Evolutionary conservation across 176 grass and related monocot species (phyloP), one percentile per base, ranked within the genome.

Genomic region (Elaeis guineensis): DNA sequence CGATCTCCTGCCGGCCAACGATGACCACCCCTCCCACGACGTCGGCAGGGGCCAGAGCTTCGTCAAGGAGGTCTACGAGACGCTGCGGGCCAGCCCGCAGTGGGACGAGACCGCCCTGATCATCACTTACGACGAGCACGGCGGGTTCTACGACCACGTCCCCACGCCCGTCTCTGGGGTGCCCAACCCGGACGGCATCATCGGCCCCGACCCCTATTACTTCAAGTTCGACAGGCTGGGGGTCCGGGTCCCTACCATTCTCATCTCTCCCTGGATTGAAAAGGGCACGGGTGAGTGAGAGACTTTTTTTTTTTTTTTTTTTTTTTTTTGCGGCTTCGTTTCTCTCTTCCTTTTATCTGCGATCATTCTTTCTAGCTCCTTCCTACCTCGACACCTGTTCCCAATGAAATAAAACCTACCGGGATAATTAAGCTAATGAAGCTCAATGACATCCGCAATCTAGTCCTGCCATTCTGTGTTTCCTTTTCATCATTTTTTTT

Each of bases 181-280:
- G 54, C 92, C 92, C 8, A 89, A 91, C 44, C 92, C 92, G 0
- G 87, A 97, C 49, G 92, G 92, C 39, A 97, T 97, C 57, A 73
- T 91, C 44, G 92, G 92, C 6, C 92, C 87, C 21, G 92, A 91
- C 16, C 83, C 92, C 2, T 97, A 82, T 72, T 97, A 88, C 76
- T 97, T 97, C 81, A 97, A 91, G 51, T 97, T 97, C 1, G 87
- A 97, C 16, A 77, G 92, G 17, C 79, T 97, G 24, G 87, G 92
- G 17, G 87, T 97, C 25, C 74, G 87, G 0, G 92, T 97, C 16
- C 87, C 92, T 2, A 57, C 75, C 30, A 82, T 97, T 54, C 72
- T 97, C 16, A 72, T 97, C 78, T 97, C 92, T 0, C 87, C 84
- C 0, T 97, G 92, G 92, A 80, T 91, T 1, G 84, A 97, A 39